These are phyloP conservation scores for Trichoderma orchidacearum DNA, from an alignment of 495 filamentous ascomycete genomes.

Conservation along the genomic window DNA sequence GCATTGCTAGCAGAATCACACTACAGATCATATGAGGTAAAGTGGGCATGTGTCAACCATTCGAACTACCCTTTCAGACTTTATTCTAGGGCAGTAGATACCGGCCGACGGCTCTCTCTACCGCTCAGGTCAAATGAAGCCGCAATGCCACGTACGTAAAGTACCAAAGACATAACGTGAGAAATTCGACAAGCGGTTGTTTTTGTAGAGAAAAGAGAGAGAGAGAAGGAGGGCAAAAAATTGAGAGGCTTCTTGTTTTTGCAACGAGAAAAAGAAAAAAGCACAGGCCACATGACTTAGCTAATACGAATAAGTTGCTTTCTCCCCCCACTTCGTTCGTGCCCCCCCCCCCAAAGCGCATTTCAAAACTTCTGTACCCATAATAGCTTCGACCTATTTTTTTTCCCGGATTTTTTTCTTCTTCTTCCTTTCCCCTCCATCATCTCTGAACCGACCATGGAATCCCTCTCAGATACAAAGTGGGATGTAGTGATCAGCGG, in stretches of 20 bases:
- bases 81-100: conserved; percentile 91
- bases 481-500: conserved; percentile 92
- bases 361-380: conserved; percentile 19
- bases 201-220: conserved; percentile 27
- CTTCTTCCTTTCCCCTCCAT: conserved; percentile 10
- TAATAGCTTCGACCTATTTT: conserved; percentile 10
- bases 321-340: conserved; percentile 12
- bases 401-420: conserved; percentile 9
- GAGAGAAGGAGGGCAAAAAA: conserved; percentile 7
- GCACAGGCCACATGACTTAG: background rate
- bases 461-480: conserved; percentile 59
- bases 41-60: conserved; percentile 30
- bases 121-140: conserved; percentile 42
- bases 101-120: conserved; percentile 65
- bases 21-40: background rate
- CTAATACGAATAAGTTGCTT: conserved; percentile 13
- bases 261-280: background rate
- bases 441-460: conserved; percentile 37
- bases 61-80: conserved; percentile 75
- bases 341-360: conserved; percentile 15
- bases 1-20: background rate
- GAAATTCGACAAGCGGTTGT: conserved; percentile 9
- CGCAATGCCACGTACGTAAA: conserved; percentile 25
- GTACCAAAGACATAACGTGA: background rate
- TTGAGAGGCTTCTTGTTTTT: background rate